These are phyloP conservation scores for Irpex sp. DNA, from an alignment of 1,284 basidiomycete genomes.

Conservation along the genomic window DNA sequence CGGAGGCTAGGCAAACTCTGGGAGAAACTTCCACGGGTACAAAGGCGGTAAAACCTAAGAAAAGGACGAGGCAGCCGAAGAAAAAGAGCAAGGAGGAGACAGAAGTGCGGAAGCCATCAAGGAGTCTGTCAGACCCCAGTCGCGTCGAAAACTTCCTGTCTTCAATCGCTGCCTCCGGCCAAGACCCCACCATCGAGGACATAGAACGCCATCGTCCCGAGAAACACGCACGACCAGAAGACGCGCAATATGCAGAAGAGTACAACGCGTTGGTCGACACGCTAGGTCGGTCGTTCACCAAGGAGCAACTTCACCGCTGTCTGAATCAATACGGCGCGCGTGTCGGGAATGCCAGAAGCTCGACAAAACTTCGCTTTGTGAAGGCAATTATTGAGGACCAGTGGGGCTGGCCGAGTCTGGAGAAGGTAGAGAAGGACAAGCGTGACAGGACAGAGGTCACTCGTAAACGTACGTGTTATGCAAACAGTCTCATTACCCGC, in stretches of 20 bases:
- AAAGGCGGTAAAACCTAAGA: neutral
- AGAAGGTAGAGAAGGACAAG: slow-evolving; percentile 44
- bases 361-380: slow-evolving; percentile 46
- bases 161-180: slow-evolving; percentile 40
- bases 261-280: slow-evolving; percentile 48
- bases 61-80: neutral
- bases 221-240: slow-evolving; percentile 33
- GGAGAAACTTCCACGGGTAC: neutral
- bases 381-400: slow-evolving; percentile 56
- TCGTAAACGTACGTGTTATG: slow-evolving; percentile 41
- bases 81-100: neutral
- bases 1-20: neutral
- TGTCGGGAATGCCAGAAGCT: slow-evolving; percentile 27
- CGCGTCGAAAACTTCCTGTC: slow-evolving; percentile 55
- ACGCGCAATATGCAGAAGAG: slow-evolving; percentile 45
- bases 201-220: slow-evolving; percentile 49
- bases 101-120: neutral
- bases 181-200: slow-evolving; percentile 48
- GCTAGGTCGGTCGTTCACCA: slow-evolving; percentile 62
- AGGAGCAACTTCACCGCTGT: slow-evolving; percentile 55
- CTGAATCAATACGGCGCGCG: slow-evolving; percentile 42
- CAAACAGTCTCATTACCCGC: neutral
- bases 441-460: slow-evolving; percentile 50
- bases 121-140: slow-evolving; percentile 5
- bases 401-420: slow-evolving; percentile 67